phyloP scores from a whole-genome alignment of 2,329 filamentous ascomycete genomes.

The Rhytidhysteron rufulum region DNA sequence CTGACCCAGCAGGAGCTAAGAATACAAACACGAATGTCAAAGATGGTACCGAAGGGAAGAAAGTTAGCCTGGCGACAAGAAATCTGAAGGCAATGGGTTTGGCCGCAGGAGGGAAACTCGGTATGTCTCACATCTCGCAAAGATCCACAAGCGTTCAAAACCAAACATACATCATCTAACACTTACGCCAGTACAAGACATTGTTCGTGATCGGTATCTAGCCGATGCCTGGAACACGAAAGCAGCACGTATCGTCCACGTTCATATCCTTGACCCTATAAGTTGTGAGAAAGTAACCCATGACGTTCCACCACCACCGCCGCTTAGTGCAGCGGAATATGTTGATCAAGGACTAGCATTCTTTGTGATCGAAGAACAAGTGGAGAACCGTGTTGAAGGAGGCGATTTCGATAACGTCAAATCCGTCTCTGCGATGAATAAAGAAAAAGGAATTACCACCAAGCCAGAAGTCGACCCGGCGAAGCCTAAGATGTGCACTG shows the following conservation, averaged over 20 bases:
- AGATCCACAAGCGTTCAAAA: constrained; percentile 5
- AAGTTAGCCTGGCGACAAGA: background rate
- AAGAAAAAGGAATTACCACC: constrained; percentile 1
- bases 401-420: constrained; percentile 7
- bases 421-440: constrained; percentile 6
- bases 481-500: constrained; percentile 5
- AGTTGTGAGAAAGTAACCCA: constrained; percentile 6
- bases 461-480: constrained; percentile 6
- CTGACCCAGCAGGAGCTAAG: no score
- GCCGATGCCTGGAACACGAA: constrained; percentile 5
- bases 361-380: constrained; percentile 7
- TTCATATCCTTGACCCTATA: constrained; percentile 5
- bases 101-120: constrained; percentile 7
- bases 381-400: constrained; percentile 5
- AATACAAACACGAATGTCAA: no score
- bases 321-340: constrained; percentile 1
- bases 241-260: constrained; percentile 5
- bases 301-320: constrained; percentile 4
- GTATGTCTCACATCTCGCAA: constrained; percentile 1
- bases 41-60: no score
- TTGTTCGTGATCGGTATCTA: no score
- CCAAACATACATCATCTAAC: no score
- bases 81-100: constrained; percentile 7
- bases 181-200: no score
- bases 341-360: constrained; percentile 2